These are phyloP conservation scores for Mortierella sp. DNA, from an alignment of 371 early-diverging fungal genomes.

Conservation along the genomic window DNA sequence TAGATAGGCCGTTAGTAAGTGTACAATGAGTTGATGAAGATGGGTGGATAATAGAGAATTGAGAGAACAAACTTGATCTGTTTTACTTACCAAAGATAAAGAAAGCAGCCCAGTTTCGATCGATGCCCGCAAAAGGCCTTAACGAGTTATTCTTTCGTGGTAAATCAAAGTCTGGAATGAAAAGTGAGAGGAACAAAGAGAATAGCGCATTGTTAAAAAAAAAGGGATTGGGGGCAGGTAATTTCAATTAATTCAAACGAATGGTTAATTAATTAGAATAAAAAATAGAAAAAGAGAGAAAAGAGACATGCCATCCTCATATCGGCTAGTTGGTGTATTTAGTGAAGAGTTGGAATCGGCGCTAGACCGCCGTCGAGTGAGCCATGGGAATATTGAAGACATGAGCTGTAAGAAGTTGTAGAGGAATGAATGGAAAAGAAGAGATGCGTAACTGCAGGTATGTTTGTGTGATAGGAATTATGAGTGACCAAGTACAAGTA, in stretches of 20 bases:
- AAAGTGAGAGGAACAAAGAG: too few species aligned
- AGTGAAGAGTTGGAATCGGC: neutral
- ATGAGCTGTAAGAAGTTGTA: neutral
- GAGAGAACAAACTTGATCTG: neutral
- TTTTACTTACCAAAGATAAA: conserved; percentile 45
- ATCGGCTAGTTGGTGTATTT: neutral
- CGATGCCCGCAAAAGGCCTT: conserved; percentile 10
- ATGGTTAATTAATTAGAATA: neutral
- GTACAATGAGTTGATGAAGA: neutral
- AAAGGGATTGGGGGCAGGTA: neutral
- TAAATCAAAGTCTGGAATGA: neutral
- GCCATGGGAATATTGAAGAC: neutral
- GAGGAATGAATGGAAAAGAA: neutral
- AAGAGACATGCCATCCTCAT: conserved; percentile 2
- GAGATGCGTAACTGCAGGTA: neutral
- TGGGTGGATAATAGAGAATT: neutral
- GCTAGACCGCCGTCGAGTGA: neutral
- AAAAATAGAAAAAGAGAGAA: neutral
- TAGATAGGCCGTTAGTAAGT: neutral
- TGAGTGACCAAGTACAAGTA: too few species aligned
- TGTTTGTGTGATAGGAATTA: too few species aligned
- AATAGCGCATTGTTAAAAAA: neutral
- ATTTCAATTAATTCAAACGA: neutral
- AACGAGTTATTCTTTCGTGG: neutral
- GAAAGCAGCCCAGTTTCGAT: conserved; percentile 51